Conservation (phyloP, 148 eudicot genomes). For the Rhododendron ferrugineum region DNA sequence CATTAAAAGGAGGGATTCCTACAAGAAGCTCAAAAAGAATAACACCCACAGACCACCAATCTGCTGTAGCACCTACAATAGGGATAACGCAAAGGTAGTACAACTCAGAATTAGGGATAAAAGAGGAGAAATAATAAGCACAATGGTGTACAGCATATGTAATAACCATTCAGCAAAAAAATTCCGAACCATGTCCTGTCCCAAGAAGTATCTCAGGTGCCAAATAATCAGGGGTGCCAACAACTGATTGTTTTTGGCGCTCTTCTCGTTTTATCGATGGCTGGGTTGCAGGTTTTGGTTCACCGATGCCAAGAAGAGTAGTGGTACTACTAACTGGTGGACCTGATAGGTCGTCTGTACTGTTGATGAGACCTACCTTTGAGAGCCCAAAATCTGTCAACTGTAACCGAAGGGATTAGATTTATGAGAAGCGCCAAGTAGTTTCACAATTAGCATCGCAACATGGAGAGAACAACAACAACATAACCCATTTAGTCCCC, state of each 20-base stretch:
- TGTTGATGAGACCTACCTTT: conserved; percentile 91
- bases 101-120: conserved; percentile 7
- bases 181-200: conserved; percentile 84
- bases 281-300: conserved; percentile 25
- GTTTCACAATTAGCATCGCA: background rate
- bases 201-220: conserved; percentile 99
- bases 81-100: conserved; percentile 12
- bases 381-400: conserved; percentile 99
- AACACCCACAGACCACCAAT: conserved; percentile 99
- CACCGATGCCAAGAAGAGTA: conserved; percentile 53
- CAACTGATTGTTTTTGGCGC: conserved; percentile 73
- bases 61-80: conserved; percentile 80
- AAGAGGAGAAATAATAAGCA: background rate
- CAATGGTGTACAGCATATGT: conserved; percentile 5
- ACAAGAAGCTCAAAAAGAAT: conserved; percentile 94
- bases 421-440: conserved; percentile 29
- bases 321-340: conserved; percentile 53
- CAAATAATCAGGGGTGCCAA: conserved; percentile 98
- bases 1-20: conserved; percentile 97
- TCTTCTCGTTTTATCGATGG: conserved; percentile 40
- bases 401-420: conserved; percentile 53
- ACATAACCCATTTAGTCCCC: too few relatives aligned
- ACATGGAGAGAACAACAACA: background rate
- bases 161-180: background rate
- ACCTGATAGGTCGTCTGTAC: conserved; percentile 92